Percentiles rank a stretch among this genome's conserved stretches.
Conservation (phyloP, 2,329 filamentous ascomycete genomes). For the Chlorencoelia australis region DNA sequence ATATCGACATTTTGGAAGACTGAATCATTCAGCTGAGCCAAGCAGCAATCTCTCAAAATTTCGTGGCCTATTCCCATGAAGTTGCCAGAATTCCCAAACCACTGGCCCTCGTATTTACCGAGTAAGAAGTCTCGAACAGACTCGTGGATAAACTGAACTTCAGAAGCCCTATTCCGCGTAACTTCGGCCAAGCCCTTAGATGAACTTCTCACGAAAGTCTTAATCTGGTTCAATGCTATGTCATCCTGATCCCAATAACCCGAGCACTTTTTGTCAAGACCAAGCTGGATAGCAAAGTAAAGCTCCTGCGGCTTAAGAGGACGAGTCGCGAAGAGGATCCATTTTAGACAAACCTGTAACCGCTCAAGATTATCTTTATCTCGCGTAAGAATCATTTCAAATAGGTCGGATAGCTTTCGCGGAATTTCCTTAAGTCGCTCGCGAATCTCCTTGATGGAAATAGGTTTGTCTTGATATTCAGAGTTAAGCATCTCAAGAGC, state of each 20-base stretch:
- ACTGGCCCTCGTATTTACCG: slow-evolving; percentile 23
- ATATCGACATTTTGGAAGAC: slow-evolving; percentile 9
- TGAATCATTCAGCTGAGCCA: slow-evolving; percentile 13
- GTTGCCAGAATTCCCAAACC: slow-evolving; percentile 12
- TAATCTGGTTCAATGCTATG: slow-evolving; percentile 24
- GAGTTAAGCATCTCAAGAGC: slow-evolving; percentile 33
- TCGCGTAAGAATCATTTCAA: slow-evolving; percentile 24
- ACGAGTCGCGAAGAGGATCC: slow-evolving; percentile 39
- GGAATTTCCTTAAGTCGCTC: slow-evolving; percentile 26
- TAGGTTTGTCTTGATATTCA: slow-evolving; percentile 26
- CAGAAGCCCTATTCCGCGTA: slow-evolving; percentile 21
- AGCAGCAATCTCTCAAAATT: slow-evolving; percentile 17
- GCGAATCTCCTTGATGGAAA: slow-evolving; percentile 26
- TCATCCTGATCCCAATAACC: slow-evolving; percentile 18
- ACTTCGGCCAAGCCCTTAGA: slow-evolving; percentile 35
- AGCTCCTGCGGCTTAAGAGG: slow-evolving; percentile 17
- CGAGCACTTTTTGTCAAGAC: slow-evolving; percentile 9
- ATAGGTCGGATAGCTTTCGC: slow-evolving; percentile 10
- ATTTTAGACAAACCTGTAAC: slow-evolving; percentile 39
- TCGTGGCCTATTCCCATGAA: slow-evolving; percentile 19
- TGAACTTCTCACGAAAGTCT: slow-evolving; percentile 28
- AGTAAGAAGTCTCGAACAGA: slow-evolving; percentile 33
- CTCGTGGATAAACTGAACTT: slow-evolving; percentile 33
- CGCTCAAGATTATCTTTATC: slow-evolving; percentile 34
- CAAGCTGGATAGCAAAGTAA: slow-evolving; percentile 16